Percentiles rank a stretch among this genome's conserved stretches.
phyloP scores from a whole-genome alignment of 2,329 filamentous ascomycete genomes.

The Pseudogymnoascus destructans region DNA sequence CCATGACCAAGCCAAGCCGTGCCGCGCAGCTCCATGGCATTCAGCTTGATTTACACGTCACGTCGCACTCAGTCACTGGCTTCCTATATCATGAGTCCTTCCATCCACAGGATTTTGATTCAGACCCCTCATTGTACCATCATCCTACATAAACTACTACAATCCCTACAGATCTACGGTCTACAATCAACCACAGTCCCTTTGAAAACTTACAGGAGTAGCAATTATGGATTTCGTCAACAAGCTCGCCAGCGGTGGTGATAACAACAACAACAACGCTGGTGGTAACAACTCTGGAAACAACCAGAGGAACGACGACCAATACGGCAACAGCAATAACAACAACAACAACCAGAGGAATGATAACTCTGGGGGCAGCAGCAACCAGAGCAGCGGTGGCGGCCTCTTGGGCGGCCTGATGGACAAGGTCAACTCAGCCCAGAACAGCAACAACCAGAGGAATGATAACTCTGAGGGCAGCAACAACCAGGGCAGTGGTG shows the following conservation, averaged over 20 bases:
- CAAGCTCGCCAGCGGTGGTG: conserved; percentile 33
- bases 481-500: conserved; percentile 25
- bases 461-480: conserved; percentile 32
- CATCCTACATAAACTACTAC: not conserved
- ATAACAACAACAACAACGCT: conserved; percentile 27
- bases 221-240: conserved; percentile 42
- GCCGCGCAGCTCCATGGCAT: not conserved
- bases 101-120: not conserved
- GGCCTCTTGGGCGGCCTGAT: conserved; percentile 7
- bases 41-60: conserved; percentile 4
- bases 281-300: conserved; percentile 14
- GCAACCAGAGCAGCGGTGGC: conserved; percentile 18
- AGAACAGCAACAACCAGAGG: conserved; percentile 26
- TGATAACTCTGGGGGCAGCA: conserved; percentile 29
- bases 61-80: not conserved
- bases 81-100: conserved; percentile 5
- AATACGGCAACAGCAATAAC: conserved; percentile 14
- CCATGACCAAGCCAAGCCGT: not conserved
- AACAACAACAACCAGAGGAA: conserved; percentile 23
- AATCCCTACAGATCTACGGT: not conserved
- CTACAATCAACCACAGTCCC: not conserved
- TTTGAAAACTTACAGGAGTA: not conserved
- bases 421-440: not conserved
- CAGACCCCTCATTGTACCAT: not conserved
- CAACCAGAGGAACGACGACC: conserved; percentile 14